Percentiles rank a stretch among this genome's conserved stretches.
Evolutionary conservation across 2,329 filamentous ascomycete genomes (phyloP).

Genomic region (Colletotrichum sp.): DNA sequence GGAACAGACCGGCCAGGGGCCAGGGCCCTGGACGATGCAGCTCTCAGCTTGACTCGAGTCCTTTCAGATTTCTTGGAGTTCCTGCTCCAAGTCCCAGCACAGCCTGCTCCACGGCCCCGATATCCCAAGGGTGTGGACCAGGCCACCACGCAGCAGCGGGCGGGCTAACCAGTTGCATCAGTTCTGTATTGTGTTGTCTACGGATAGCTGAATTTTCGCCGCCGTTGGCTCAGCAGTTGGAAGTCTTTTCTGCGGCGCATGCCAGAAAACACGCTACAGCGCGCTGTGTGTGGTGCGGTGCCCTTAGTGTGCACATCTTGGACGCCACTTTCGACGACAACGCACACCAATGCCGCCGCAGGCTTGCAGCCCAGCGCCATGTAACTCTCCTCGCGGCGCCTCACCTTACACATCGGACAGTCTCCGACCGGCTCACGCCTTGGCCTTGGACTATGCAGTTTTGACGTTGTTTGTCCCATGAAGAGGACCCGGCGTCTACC

Average conservation of each 20-base stretch:
- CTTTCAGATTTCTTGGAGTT: neutral
- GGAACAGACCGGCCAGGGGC: neutral
- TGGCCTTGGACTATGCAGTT: neutral
- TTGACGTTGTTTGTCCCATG: neutral
- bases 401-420: slow-evolving; percentile 3
- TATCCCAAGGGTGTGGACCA: slow-evolving; percentile 10
- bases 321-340: neutral
- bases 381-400: neutral
- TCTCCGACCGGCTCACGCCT: slow-evolving; percentile 5
- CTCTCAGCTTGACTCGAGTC: slow-evolving; percentile 12
- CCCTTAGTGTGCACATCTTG: neutral
- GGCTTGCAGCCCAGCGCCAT: neutral
- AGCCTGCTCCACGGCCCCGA: slow-evolving; percentile 9
- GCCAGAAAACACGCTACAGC: neutral
- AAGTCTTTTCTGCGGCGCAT: neutral
- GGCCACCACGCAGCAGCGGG: neutral
- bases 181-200: neutral
- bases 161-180: neutral
- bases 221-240: neutral
- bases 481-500: neutral
- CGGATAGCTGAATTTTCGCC: neutral
- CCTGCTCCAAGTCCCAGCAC: slow-evolving; percentile 5
- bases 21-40: neutral
- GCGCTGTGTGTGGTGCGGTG: neutral
- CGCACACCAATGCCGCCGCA: neutral